phyloP scores from a whole-genome alignment of 805 yeast species.

The Saturnispora serradocipensis region DNA sequence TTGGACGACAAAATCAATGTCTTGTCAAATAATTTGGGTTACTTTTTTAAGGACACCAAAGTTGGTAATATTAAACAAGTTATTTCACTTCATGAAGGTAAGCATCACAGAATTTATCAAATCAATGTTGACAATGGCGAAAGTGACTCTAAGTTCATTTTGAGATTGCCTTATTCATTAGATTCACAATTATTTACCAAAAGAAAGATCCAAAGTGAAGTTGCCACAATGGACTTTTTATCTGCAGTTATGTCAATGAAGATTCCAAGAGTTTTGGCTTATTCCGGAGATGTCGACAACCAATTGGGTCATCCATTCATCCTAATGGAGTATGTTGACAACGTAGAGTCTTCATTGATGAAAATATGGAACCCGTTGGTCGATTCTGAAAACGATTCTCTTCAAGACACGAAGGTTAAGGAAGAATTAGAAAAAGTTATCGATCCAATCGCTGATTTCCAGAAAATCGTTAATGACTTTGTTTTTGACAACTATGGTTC shows the following conservation, averaged over 20 bases:
- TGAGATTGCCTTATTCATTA: conserved; percentile 79
- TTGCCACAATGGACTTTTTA: conserved; percentile 85
- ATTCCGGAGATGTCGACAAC: conserved; percentile 54
- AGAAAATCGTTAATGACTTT: conserved; percentile 27
- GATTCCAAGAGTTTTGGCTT: conserved; percentile 67
- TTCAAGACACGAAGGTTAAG: conserved; percentile 39
- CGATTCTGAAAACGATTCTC: conserved; percentile 34
- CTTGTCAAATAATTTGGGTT: conserved; percentile 16
- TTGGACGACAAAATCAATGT: conserved; percentile 17
- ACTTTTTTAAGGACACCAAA: conserved; percentile 12
- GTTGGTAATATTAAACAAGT: conserved; percentile 49
- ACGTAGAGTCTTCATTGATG: conserved; percentile 62
- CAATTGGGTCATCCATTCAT: conserved; percentile 66
- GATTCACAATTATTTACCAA: conserved; percentile 58
- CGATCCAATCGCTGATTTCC: conserved; percentile 56
- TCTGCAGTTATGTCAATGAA: conserved; percentile 51
- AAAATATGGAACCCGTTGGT: conserved; percentile 82
- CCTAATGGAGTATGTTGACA: conserved; percentile 70
- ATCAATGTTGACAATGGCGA: conserved; percentile 31
- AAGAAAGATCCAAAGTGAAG: conserved; percentile 75
- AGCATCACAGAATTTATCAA: conserved; percentile 82
- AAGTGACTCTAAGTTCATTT: conserved; percentile 43
- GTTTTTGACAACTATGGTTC: conserved; percentile 74
- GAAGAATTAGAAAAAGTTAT: conserved; percentile 51
- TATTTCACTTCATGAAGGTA: conserved; percentile 86